A percentile compares a stretch with the other conserved stretches of the same genome.
phyloP scores from a whole-genome alignment of 202 grass and related monocot genomes.

The Cymbopogon flexuosus region DNA sequence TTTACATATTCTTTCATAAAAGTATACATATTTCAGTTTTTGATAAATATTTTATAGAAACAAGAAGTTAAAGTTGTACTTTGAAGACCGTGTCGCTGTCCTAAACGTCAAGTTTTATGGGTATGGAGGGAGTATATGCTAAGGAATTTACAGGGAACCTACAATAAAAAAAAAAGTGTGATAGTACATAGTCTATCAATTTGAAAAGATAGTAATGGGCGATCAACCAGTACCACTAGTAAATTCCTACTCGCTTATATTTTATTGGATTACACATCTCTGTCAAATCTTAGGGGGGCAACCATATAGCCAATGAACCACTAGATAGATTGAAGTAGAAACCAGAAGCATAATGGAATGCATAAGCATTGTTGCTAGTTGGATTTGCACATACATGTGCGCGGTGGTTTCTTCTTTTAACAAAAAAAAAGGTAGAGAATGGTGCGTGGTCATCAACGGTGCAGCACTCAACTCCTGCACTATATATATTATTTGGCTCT shows the following conservation, averaged over 20 bases:
- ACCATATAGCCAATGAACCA: slow-evolving; percentile 14
- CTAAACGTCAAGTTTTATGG: too few relatives aligned
- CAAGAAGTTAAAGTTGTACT: too few relatives aligned
- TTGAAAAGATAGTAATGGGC: neutral
- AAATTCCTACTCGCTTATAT: slow-evolving; percentile 1
- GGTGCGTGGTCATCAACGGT: neutral
- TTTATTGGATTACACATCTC: slow-evolving; percentile 35
- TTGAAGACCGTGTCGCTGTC: too few relatives aligned
- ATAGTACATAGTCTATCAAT: neutral
- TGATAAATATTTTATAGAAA: too few relatives aligned
- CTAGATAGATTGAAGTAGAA: slow-evolving; percentile 15
- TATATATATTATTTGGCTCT: neutral
- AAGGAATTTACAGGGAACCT: neutral
- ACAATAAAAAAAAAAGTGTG: neutral
- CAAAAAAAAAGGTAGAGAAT: neutral
- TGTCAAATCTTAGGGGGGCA: slow-evolving; percentile 24
- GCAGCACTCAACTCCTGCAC: neutral
- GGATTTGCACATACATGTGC: neutral
- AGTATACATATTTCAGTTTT: too few relatives aligned
- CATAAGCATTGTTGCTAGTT: neutral
- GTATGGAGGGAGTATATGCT: too few relatives aligned
- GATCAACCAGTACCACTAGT: neutral
- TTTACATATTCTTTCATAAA: too few relatives aligned
- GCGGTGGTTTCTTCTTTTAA: neutral
- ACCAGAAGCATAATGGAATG: neutral